Base-by-base conservation (phyloP, 495 filamentous ascomycete species). In the Daldinia vernicosa region DNA sequence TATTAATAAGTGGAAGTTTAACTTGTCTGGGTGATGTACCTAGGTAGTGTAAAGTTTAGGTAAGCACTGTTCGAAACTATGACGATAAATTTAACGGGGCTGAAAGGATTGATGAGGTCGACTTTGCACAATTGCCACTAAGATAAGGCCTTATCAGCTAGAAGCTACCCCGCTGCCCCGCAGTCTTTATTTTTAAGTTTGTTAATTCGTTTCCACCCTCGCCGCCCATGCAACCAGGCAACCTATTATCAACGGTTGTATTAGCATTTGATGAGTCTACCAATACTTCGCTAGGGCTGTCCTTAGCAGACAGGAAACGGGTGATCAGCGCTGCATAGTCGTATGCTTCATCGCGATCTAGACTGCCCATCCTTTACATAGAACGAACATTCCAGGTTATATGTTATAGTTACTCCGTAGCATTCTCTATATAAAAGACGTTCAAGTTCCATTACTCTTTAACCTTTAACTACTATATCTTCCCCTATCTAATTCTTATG, bases 111-210 rank as follows among this genome's bases (percentile, higher is more conserved):
- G 33, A 24, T 4, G 61, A 28, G 17, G 24, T 28, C 4, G 51
- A 14, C 4, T 17, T 28, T 27, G n/a, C 22, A 12, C n/a, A 6
- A 27, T 66, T 60, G 67, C 67, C 60, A 64, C 55, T 17, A 7
- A 37, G 69, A 72, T 72, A 72, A 72, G 63, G 4, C 28, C 24
- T 59, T 63, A 67, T 72, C 60, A 27, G 47, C 15, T n/a, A 32
- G 40, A 69, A 69, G 70, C 70, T 73, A 73, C 70, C 70, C 70
- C 70, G 70, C 70, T 73, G 69, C 70, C 70, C 70, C 70, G 66
- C 65, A 33, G 66, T 66, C 60, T 30, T 14, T 35, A 19, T 43
- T 32, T 51, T 32, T 51, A 59, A 63, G 33, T 54, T 57, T n/a
- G 12, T 61, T 15, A 22, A 32, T 8, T 60, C n/a, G 15, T 50